Evolutionary conservation across 768 basidiomycete genomes (phyloP), one percentile per base, ranked within the genome.

Genomic region (Auriculariales sp.): DNA sequence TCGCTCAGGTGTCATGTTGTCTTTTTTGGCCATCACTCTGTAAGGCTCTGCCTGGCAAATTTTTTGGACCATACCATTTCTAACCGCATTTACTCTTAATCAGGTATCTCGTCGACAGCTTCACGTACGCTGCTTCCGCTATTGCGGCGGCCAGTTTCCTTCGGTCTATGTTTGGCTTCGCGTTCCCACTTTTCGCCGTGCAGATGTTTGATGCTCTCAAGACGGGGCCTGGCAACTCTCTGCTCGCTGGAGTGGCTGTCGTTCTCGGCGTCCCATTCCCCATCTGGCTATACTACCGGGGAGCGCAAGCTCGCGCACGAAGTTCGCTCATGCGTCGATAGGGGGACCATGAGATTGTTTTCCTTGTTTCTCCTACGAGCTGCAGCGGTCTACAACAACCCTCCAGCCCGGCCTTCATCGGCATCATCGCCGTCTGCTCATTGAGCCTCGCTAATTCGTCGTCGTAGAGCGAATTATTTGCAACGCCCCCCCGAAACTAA

Each of bases 201-300:
- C 42, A 50, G 24, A 58, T 58, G 57, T 58, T 56, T 46, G 49
- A 42, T 1, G 28, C 29, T 4, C 33, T 58, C 7, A 54, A 54
- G 3, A 28, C 52, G 4, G 57, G 57, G 4, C 33, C 46, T n/a
- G 57, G 57, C 15, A 58, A 58, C 36, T 35, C 49, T 12, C 46
- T 58, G 22, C 49, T 58, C 4, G 57, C 48, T 4, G 55, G 55
- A 12, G 15, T 58, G 11, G 56, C 56, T 15, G 50, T 58, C 39
- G 34, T 56, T 12, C 31, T 52, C 4, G 57, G 57, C 9, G 52
- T 56, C 29, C 55, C 55, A 4, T 58, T 56, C 46, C 57, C 57
- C 2, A 28, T 56, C 1, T 58, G 34, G 33, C 28, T 58, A 24
- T 58, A 51, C 24, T 57, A 28, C 46, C 45, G 33, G n/a, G 55